Evolutionary conservation across 768 basidiomycete genomes (phyloP), one percentile per base, ranked within the genome.

Genomic region (Trametes maxima): DNA sequence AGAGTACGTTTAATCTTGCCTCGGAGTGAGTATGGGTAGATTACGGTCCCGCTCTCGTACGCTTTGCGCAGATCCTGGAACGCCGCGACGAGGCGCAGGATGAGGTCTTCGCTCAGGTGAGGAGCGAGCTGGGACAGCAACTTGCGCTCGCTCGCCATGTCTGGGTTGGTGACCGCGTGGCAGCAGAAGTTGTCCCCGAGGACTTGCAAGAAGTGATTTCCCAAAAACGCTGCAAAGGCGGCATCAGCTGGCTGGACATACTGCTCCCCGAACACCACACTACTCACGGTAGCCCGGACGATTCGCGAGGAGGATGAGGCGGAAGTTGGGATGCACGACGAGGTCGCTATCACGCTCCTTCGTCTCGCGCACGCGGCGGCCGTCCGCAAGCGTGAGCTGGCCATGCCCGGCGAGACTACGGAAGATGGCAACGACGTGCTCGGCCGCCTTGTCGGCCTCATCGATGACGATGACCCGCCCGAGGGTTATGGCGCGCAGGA

Each of bases 341-440:
- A 89, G 79, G 65, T 89, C 87, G 0, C 75, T 75, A 19, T 82
- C 78, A 14, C 82, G 75, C 60, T 83, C 81, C 44, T 70, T 70
- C 22, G 71, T 67, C 5, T 76, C 73, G 17, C 82, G 74, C 6
- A 88, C 84, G 12, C 85, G 77, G 2, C 86, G 75, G 16, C 87
- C 86, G 70, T 89, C 85, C 0, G 86, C 79, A 4, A 88, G 78
- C 0, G 82, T 82, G 75, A 89, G 75, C 69, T 87, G 86, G 11
- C 82, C 79, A 57, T 87, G 85, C 2, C 85, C 83, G 4, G 85
- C 86, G 24, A 89, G 79, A 69, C 86, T 87, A 28, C 85, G 78
- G 80, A 89, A 87, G 52, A 89, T 81, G 7, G 87, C 86, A 21
- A 87, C 86, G 52, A 89, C 87, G 60, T 89, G 86, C 67, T 89